phyloP scores from a whole-genome alignment of 1,139 yeast genomes.

The Geotrichum australiense region DNA sequence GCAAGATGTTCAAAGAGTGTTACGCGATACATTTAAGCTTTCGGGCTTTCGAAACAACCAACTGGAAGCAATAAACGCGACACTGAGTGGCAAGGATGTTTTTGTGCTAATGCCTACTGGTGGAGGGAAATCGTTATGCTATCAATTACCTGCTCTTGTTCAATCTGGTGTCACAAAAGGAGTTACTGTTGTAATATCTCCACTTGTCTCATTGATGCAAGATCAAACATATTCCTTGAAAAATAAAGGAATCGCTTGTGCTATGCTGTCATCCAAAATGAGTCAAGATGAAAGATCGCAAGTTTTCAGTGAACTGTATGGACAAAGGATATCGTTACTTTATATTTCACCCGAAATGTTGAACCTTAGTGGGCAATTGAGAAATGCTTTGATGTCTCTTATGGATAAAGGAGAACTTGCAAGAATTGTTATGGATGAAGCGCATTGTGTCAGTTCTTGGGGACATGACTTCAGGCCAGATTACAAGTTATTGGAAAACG shows the following conservation, averaged over 20 bases:
- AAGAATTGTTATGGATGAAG: constrained; percentile 91
- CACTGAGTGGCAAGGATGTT: constrained; percentile 78
- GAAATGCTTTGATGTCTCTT: constrained; percentile 20
- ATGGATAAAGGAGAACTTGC: constrained; percentile 55
- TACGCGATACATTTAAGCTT: constrained; percentile 57
- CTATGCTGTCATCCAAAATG: constrained; percentile 32
- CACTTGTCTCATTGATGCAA: constrained; percentile 92
- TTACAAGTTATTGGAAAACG: constrained; percentile 70
- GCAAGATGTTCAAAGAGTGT: constrained; percentile 54
- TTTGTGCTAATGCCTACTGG: constrained; percentile 99
- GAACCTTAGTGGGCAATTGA: constrained; percentile 48
- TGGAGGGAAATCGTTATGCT: constrained; percentile 95
- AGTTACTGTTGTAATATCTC: constrained; percentile 91
- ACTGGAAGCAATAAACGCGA: constrained; percentile 76
- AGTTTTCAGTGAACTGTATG: constrained; percentile 54
- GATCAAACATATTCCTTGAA: constrained; percentile 86
- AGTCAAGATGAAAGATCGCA: constrained; percentile 47
- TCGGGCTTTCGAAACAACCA: constrained; percentile 75
- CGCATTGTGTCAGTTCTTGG: constrained; percentile 98
- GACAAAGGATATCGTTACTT: constrained; percentile 63
- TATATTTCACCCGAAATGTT: constrained; percentile 96
- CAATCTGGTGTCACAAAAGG: constrained; percentile 66
- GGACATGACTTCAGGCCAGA: constrained; percentile 99
- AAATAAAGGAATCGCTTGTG: constrained; percentile 64
- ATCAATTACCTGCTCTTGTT: constrained; percentile 88